These are phyloP conservation scores for Gossypium sturtianum DNA, from an alignment of 345 rosid genomes.

Conservation along the genomic window DNA sequence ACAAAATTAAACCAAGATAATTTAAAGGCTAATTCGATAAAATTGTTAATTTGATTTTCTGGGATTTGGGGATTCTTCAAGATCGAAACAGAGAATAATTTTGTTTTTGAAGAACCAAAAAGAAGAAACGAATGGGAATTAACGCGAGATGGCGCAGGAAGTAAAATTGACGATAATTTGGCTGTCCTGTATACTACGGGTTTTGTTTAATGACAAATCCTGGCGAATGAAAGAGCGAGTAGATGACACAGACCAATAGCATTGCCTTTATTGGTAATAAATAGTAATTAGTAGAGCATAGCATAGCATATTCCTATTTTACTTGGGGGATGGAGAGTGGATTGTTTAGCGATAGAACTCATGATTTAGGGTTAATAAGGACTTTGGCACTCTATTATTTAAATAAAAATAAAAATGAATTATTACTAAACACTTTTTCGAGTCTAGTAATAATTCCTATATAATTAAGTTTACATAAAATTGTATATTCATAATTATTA, in stretches of 20 bases:
- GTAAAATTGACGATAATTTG: neutral
- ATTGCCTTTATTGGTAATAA: neutral
- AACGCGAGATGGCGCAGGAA: neutral
- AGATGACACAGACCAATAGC: neutral
- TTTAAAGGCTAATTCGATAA: neutral
- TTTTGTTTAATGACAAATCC: neutral
- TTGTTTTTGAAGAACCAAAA: neutral
- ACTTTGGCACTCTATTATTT: too few species aligned
- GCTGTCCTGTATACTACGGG: neutral
- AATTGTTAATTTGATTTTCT: neutral
- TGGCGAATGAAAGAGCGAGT: neutral
- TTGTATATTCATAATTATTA: too few species aligned
- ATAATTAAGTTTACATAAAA: too few species aligned
- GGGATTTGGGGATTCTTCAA: neutral
- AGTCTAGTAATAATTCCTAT: too few species aligned
- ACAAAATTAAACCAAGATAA: neutral
- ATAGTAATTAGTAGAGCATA: neutral
- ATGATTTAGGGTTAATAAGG: too few species aligned
- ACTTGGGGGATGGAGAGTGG: too few species aligned
- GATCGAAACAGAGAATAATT: neutral
- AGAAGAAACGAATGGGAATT: too few species aligned
- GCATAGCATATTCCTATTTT: neutral
- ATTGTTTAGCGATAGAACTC: too few species aligned
- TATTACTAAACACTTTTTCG: too few species aligned
- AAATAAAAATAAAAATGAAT: too few species aligned